Base-by-base conservation (phyloP, 2,329 filamentous ascomycete genomes). In the Aspergillus niger region DNA sequence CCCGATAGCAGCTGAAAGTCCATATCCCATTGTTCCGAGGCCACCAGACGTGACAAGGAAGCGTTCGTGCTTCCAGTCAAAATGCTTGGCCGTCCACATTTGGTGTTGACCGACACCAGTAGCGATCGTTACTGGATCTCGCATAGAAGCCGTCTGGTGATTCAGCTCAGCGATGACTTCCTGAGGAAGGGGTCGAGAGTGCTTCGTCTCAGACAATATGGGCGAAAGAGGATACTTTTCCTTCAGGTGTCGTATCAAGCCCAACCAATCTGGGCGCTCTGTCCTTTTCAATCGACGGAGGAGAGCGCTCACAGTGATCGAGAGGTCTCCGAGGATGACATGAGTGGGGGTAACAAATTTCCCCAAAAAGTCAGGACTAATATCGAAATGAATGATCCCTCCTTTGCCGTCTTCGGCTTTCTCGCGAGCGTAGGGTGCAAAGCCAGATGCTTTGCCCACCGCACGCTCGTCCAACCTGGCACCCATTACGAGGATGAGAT, bases 321-420 rank as follows among this genome's bases (percentile, higher is more conserved):
- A 86, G n/a, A 96, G 89, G 71, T 97, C 93, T 49, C 94, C 94
- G 77, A 95, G 91, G 15, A 97, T 88, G 44, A 92, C 92, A 79
- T 96, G 91, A 13, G 91, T 97, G 1, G 92, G 91, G 78, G 97
- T 91, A 7, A 98, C 89, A 36, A 97, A 92, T 84, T 97, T 97
- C 86, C 97, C 97, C 80, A 97, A 97, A 81, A 97, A 97, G 86
- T 97, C 97, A 67, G 93, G 92, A 87, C 96, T 89, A 70, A 97
- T 92, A 73, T 97, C 93, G 71, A 97, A 97, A 76, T 97, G 93
- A 11, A 97, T 85, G 70, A 98, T 97, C 66, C 94, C 94, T 65
- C 94, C 94, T 57, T 91, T 89, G 44, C 87, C 87, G 78, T 95
- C 89, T 7, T 84, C 81, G 2, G 91, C 92, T 0, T 93, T 93